Evolutionary conservation across 1,139 yeast genomes (phyloP).

Genomic region (Ashbya aceris): DNA sequence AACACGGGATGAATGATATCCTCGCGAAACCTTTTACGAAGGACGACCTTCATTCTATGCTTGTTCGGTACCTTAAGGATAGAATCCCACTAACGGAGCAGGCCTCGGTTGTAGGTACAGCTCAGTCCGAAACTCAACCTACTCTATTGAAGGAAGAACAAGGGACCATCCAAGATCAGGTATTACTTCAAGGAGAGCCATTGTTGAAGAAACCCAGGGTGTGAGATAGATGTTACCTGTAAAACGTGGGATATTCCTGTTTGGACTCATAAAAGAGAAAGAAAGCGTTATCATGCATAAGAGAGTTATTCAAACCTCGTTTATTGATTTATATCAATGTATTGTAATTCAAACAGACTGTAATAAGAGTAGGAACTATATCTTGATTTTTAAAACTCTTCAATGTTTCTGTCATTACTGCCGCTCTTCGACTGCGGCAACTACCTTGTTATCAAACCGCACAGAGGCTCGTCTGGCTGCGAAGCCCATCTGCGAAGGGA

Average conservation of each 20-base stretch:
- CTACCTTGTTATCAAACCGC: constrained; percentile 58
- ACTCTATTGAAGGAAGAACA: constrained; percentile 3
- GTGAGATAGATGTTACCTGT: constrained; percentile 5
- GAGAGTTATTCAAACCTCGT: too few species aligned
- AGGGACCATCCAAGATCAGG: constrained; percentile 7
- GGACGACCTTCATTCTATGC: constrained; percentile 66
- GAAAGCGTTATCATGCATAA: too few species aligned
- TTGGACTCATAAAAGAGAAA: too few species aligned
- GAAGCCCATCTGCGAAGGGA: constrained; percentile 33
- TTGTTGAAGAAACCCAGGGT: constrained; percentile 26
- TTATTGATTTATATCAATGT: not conserved
- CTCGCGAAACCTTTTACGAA: constrained; percentile 88
- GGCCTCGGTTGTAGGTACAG: constrained; percentile 6
- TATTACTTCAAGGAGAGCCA: constrained; percentile 19
- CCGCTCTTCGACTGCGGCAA: constrained; percentile 34
- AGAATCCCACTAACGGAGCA: constrained; percentile 32
- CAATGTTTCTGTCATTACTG: not conserved
- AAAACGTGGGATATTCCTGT: too few species aligned
- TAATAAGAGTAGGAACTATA: not conserved
- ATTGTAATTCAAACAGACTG: not conserved
- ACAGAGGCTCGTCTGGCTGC: constrained; percentile 56
- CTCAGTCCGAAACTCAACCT: constrained; percentile 8
- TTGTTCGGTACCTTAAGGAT: constrained; percentile 53
- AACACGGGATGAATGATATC: constrained; percentile 87
- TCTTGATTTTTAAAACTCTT: too few species aligned